A percentile compares a stretch with the other conserved stretches of the same genome.
phyloP scores from a whole-genome alignment of 805 yeast genomes.

The Starmerella potacharoeniae region DNA sequence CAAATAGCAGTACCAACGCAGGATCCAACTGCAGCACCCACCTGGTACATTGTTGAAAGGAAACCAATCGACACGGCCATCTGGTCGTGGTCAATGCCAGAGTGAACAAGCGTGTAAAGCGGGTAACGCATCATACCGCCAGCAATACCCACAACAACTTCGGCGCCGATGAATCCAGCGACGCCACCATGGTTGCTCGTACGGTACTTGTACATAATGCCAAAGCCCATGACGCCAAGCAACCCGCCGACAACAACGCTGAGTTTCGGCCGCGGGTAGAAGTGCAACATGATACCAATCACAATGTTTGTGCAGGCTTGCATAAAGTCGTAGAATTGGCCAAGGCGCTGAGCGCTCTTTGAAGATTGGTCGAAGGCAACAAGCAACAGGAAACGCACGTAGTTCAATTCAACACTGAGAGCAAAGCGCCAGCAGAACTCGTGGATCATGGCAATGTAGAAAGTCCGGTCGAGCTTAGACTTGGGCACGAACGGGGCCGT shows the following conservation, averaged over 20 bases:
- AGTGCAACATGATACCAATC: conserved; percentile 43
- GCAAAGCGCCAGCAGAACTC: conserved; percentile 49
- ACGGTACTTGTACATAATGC: conserved; percentile 47
- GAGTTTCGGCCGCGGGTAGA: conserved; percentile 42
- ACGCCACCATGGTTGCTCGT: conserved; percentile 34
- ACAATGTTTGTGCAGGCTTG: conserved; percentile 50
- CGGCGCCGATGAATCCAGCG: conserved; percentile 53
- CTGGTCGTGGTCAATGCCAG: conserved; percentile 49
- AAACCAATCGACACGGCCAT: conserved; percentile 53
- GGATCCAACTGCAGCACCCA: conserved; percentile 55
- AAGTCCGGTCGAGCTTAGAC: conserved; percentile 46
- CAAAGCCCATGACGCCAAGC: conserved; percentile 51
- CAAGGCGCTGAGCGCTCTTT: conserved; percentile 53
- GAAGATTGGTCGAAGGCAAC: conserved; percentile 52
- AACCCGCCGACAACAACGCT: conserved; percentile 49
- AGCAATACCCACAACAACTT: conserved; percentile 56
- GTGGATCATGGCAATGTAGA: conserved; percentile 56
- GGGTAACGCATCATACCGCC: conserved; percentile 63
- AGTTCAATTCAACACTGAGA: conserved; percentile 58
- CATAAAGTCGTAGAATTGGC: conserved; percentile 51
- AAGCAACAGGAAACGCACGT: conserved; percentile 50
- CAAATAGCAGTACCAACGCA: conserved; percentile 60
- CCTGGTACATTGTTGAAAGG: conserved; percentile 45
- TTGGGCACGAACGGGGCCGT: conserved; percentile 44
- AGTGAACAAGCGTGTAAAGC: conserved; percentile 47